Evolutionary conservation across 768 basidiomycete genomes (phyloP), one percentile per base, ranked within the genome.

Genomic region (Zangia roseola): DNA sequence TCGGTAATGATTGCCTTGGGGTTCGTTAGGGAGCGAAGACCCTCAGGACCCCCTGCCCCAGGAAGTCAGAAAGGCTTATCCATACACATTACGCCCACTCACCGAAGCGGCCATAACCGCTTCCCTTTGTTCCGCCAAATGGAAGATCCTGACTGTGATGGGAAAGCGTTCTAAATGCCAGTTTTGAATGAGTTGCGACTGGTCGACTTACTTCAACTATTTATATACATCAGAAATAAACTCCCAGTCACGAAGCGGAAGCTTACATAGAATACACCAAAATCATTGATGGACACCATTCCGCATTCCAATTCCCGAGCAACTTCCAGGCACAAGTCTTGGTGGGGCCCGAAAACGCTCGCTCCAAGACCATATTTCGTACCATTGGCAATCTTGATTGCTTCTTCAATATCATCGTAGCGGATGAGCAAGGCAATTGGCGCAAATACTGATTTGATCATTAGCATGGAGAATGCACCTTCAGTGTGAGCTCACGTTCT

Each of bases 231-330:
- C 48, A 61, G 54, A 63, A 26, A 52, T 46, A 45, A 34, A 40
- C 21, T 38, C 31, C n/a, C 49, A 42, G 45, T 40, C 30, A 40
- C 17, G 26, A 13, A 33, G 30, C 25, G n/a, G 10, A 26, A 53
- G 74, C 84, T 74, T 61, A 90, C 84, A 63, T 93, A 92, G 71
- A 84, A 92, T 8, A 88, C 86, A 12, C 81, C 93, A 63, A 92
- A 97, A 71, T 98, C 97, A 59, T 98, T 98, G 53, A 97, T 77
- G 17, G 94, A 86, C 4, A 98, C 95, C 97, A 99, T 98, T 39
- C 95, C 95, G 59, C 92, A 94, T 44, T 95, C 83, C 43, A 99
- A 72, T 40, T 75, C 72, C 56, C 83, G 83, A 24, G 94, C 94
- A 19, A 98, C 86, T 40, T 85, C 74, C 45, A 91, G 57, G 61